phyloP scores from a whole-genome alignment of 495 filamentous ascomycete genomes.

The Chaetomium cochliodes region DNA sequence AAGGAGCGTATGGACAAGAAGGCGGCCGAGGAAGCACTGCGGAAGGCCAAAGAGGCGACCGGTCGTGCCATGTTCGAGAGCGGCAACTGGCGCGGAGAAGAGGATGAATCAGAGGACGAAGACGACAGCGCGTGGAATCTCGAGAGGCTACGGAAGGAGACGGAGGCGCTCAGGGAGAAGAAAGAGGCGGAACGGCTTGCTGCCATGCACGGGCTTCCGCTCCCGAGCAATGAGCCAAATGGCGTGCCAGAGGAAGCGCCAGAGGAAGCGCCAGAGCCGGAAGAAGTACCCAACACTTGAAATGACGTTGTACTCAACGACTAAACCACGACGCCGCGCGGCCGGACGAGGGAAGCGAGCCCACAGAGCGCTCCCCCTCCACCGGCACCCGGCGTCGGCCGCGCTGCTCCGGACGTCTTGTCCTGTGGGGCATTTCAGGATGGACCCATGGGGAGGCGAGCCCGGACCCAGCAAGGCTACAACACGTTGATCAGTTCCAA shows the following conservation, averaged over 20 bases:
- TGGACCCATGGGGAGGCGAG: constrained; percentile 2
- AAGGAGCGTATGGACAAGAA: constrained; percentile 92
- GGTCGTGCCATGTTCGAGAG: constrained; percentile 93
- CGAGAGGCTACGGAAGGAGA: constrained; percentile 69
- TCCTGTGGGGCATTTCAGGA: constrained; percentile 1
- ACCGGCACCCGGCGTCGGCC: constrained; percentile 22
- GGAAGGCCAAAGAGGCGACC: constrained; percentile 88
- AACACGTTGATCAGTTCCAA: constrained; percentile 1
- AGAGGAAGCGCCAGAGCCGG: constrained; percentile 18
- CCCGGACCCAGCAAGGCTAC: background rate
- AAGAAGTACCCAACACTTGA: constrained; percentile 35
- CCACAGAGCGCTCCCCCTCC: constrained; percentile 28
- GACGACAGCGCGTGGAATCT: constrained; percentile 74
- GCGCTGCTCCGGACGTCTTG: background rate
- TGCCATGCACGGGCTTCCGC: constrained; percentile 30
- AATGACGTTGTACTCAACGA: background rate
- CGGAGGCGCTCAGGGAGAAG: constrained; percentile 60
- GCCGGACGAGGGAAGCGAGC: constrained; percentile 25
- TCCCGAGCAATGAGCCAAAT: constrained; percentile 5
- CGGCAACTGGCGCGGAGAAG: constrained; percentile 80
- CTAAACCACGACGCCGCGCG: constrained; percentile 23
- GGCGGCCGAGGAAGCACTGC: constrained; percentile 82
- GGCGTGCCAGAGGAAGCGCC: constrained; percentile 10
- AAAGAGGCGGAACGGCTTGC: constrained; percentile 61
- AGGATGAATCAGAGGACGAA: constrained; percentile 57